Conservation (phyloP, 305 asterid genomes). For the Rubia peregrina region DNA sequence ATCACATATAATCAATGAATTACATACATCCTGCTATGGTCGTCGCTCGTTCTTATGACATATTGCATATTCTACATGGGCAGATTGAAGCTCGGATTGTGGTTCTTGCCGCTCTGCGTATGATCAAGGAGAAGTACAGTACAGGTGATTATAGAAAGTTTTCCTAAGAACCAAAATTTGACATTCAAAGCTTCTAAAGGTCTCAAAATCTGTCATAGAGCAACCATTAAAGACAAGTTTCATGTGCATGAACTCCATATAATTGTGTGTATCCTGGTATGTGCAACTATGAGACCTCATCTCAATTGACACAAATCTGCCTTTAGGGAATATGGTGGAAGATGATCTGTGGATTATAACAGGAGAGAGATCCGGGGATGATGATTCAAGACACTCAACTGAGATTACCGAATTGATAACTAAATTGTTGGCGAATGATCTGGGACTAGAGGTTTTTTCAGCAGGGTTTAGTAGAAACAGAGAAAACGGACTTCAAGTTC, state of each 20-base stretch:
- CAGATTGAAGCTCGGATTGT: constrained; percentile 93
- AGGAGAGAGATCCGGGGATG: constrained; percentile 33
- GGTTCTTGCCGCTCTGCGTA: constrained; percentile 84
- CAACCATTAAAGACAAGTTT: background rate
- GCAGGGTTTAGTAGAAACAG: constrained; percentile 26
- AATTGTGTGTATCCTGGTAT: background rate
- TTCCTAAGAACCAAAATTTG: background rate
- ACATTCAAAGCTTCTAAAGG: background rate
- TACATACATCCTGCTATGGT: background rate
- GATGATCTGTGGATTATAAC: constrained; percentile 64
- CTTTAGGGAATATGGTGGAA: constrained; percentile 56
- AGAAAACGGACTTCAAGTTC: constrained; percentile 19
- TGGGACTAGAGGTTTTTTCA: constrained; percentile 64
- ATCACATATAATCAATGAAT: background rate
- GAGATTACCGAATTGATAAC: constrained; percentile 51
- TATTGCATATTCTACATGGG: constrained; percentile 17
- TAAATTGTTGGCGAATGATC: constrained; percentile 51
- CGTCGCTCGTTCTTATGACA: constrained; percentile 17
- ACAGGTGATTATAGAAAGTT: constrained; percentile 41
- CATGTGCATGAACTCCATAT: background rate
- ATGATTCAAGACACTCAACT: constrained; percentile 23
- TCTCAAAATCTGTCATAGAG: background rate
- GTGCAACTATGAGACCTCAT: background rate
- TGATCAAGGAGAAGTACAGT: constrained; percentile 65
- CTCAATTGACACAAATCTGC: constrained; percentile 6